phyloP scores from a whole-genome alignment of 805 yeast genomes.

The Wickerhamiella azymoides region DNA sequence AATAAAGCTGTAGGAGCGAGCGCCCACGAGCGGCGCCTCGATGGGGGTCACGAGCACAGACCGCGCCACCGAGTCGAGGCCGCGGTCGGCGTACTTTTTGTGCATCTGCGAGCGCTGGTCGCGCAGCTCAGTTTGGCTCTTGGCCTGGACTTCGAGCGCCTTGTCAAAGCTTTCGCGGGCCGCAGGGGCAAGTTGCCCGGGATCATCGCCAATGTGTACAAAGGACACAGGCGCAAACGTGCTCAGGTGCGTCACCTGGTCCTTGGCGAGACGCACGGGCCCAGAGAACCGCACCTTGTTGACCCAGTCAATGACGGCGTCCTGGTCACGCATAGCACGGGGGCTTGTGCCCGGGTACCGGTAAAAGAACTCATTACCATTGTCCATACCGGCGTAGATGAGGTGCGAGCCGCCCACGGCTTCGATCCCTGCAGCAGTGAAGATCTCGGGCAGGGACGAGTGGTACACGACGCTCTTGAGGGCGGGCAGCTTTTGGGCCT shows the following conservation, averaged over 20 bases:
- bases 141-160: conserved; percentile 10
- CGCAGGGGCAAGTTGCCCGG: background rate
- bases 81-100: conserved; percentile 12
- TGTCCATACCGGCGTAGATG: background rate
- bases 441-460: conserved; percentile 12
- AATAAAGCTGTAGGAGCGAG: conserved; percentile 15
- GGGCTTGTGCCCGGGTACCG: conserved; percentile 15
- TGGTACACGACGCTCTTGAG: conserved; percentile 15
- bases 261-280: background rate
- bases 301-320: conserved; percentile 4
- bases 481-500: conserved; percentile 18
- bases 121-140: conserved; percentile 13
- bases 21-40: conserved; percentile 12
- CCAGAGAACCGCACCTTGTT: conserved; percentile 3
- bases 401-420: conserved; percentile 16
- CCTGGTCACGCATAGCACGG: conserved; percentile 13
- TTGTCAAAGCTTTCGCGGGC: conserved; percentile 2
- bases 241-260: background rate
- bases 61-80: conserved; percentile 12
- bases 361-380: background rate
- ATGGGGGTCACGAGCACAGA: conserved; percentile 12
- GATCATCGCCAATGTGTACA: background rate
- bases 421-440: conserved; percentile 8
- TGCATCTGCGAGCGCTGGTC: conserved; percentile 13
- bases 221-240: conserved; percentile 1